Percentiles rank a stretch among this genome's conserved stretches.
Conservation (phyloP, 148 eudicot species). For the Amaranthus cruentus region DNA sequence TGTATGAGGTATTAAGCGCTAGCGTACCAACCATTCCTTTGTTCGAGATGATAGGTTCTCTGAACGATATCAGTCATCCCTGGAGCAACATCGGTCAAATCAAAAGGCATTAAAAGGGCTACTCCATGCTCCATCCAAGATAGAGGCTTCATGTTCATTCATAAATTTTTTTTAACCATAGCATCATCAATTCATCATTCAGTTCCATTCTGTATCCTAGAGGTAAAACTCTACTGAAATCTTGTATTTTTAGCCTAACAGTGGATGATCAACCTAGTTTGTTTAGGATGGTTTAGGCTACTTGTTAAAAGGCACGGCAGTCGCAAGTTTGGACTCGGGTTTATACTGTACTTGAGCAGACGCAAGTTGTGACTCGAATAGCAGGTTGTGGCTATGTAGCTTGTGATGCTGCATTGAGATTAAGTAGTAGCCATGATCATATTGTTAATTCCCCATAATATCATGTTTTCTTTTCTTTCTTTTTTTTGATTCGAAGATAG, state of each 20-base stretch:
- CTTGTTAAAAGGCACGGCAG: no score
- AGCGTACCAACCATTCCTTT: conserved; percentile 15
- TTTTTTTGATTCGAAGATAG: no score
- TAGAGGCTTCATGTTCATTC: conserved; percentile 16
- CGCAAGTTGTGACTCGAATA: no score
- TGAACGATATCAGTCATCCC: not conserved
- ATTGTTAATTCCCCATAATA: no score
- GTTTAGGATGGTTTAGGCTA: not conserved
- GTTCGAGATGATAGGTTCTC: conserved; percentile 1
- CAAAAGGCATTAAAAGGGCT: conserved; percentile 11
- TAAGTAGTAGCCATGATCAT: no score
- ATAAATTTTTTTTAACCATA: not conserved
- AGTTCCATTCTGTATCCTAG: conserved; percentile 6
- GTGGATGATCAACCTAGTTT: not conserved
- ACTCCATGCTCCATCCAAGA: conserved; percentile 19
- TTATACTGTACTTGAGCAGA: no score
- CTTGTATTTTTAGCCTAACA: not conserved
- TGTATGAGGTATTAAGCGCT: conserved; percentile 10
- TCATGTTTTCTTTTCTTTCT: no score
- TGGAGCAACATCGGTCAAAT: not conserved
- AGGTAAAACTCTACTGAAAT: conserved; percentile 2
- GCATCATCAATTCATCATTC: conserved; percentile 2
- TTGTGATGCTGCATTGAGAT: no score
- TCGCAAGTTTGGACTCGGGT: no score
- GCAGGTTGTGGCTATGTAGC: no score